These are phyloP conservation scores for Mycena polygramma DNA, from an alignment of 768 basidiomycete species.

Conservation along the genomic window DNA sequence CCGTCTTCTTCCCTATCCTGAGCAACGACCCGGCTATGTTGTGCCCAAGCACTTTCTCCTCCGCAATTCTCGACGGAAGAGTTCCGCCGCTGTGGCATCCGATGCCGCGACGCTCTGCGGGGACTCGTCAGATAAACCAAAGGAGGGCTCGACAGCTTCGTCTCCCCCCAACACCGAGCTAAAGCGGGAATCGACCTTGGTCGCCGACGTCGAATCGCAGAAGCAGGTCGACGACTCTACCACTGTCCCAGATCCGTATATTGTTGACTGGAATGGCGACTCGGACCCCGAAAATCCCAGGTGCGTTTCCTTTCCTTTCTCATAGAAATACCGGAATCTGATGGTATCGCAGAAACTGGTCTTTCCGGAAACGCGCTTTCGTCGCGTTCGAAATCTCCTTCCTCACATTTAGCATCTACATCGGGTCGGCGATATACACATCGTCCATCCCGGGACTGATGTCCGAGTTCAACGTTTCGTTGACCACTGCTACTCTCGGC, in stretches of 20 bases:
- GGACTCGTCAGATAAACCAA: slow-evolving; percentile 12
- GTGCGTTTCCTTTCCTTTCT: slow-evolving; percentile 28
- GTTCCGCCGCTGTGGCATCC: slow-evolving; percentile 30
- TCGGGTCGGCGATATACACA: slow-evolving; percentile 51
- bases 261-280: slow-evolving; percentile 45
- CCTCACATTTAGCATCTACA: slow-evolving; percentile 50
- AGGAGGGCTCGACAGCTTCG: slow-evolving; percentile 13
- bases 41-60: slow-evolving; percentile 27
- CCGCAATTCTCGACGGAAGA: slow-evolving; percentile 15
- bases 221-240: slow-evolving; percentile 23
- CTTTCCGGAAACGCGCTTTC: slow-evolving; percentile 43
- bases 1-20: slow-evolving; percentile 38
- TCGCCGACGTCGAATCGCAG: slow-evolving; percentile 20
- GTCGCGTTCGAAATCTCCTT: slow-evolving; percentile 50
- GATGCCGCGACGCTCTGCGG: slow-evolving; percentile 31
- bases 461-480: slow-evolving; percentile 44
- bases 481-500: slow-evolving; percentile 47
- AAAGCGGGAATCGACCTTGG: slow-evolving; percentile 17
- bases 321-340: neutral
- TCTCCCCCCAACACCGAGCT: slow-evolving; percentile 24
- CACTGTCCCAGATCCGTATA: slow-evolving; percentile 36
- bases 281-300: slow-evolving; percentile 46
- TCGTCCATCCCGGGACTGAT: slow-evolving; percentile 45
- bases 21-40: slow-evolving; percentile 36
- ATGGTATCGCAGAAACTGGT: slow-evolving; percentile 46